These are phyloP conservation scores for Phyllostachys edulis DNA, from an alignment of 176 grass and related monocot genomes.

Conservation along the genomic window DNA sequence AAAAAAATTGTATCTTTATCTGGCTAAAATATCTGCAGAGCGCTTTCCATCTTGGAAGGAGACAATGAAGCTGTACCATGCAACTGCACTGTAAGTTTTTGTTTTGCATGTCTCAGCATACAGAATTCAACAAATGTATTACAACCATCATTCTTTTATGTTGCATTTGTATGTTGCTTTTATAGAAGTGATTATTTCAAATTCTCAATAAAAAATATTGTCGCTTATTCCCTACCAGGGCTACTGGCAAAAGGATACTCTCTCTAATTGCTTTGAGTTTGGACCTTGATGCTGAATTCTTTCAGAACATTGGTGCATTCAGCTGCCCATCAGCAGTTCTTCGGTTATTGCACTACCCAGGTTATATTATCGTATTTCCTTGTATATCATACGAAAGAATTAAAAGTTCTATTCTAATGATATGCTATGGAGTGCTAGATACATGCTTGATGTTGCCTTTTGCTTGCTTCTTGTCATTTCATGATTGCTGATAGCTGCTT, in stretches of 20 bases:
- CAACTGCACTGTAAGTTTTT: constrained; percentile 63
- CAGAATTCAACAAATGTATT: neutral
- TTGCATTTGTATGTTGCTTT: neutral
- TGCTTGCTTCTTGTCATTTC: neutral
- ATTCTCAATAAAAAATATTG: neutral
- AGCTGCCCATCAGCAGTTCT: constrained; percentile 40
- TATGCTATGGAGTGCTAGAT: neutral
- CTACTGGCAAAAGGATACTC: constrained; percentile 48
- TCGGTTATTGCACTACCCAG: constrained; percentile 79
- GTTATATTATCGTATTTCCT: neutral
- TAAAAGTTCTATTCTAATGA: constrained; percentile 12
- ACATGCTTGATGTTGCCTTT: neutral
- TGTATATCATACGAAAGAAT: constrained; percentile 5
- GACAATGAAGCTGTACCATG: constrained; percentile 61
- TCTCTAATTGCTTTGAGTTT: constrained; percentile 74
- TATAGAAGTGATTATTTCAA: neutral
- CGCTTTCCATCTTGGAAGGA: constrained; percentile 62
- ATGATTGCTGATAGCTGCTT: constrained; percentile 2
- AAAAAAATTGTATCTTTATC: constrained; percentile 16
- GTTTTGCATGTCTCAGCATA: neutral
- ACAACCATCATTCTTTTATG: neutral
- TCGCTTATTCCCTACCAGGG: constrained; percentile 34
- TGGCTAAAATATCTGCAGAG: constrained; percentile 51
- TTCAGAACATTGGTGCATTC: constrained; percentile 41
- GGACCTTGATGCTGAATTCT: constrained; percentile 68